phyloP scores from a whole-genome alignment of 169 alveolate species.

The Perkinsus olseni region DNA sequence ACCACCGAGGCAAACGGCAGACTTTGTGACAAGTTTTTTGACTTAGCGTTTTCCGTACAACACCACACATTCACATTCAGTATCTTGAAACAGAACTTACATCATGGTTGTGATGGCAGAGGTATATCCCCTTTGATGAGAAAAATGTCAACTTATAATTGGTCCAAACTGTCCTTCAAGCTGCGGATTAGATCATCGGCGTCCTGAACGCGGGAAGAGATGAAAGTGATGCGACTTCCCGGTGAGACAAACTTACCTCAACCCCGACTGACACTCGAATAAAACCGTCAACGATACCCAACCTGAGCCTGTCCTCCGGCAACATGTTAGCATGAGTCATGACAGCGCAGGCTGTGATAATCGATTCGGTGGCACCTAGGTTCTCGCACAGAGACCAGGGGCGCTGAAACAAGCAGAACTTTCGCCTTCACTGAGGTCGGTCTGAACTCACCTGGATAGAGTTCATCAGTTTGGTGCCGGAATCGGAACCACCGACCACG shows the following conservation, averaged over 20 bases:
- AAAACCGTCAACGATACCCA: slow-evolving; percentile 3
- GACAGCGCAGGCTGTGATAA: slow-evolving; percentile 51
- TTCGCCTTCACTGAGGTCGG: not conserved
- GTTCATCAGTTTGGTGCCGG: not conserved
- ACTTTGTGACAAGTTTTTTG: too few relatives aligned
- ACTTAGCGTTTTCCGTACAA: too few relatives aligned
- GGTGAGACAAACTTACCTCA: slow-evolving; percentile 13
- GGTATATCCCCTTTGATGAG: not conserved
- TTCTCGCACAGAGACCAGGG: slow-evolving; percentile 54
- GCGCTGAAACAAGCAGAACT: slow-evolving; percentile 26
- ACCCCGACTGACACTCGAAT: slow-evolving; percentile 32
- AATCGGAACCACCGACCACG: not conserved
- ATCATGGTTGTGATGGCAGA: not conserved
- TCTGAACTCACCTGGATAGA: not conserved
- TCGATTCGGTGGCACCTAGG: slow-evolving; percentile 44
- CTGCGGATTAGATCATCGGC: slow-evolving; percentile 33
- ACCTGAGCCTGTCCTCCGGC: slow-evolving; percentile 28
- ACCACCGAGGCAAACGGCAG: too few relatives aligned
- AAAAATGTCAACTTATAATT: not conserved
- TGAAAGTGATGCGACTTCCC: not conserved
- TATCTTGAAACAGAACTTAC: not conserved
- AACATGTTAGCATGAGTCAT: slow-evolving; percentile 55
- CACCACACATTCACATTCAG: not conserved
- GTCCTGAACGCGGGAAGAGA: not conserved
- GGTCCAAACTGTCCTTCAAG: slow-evolving; percentile 24